Base-by-base conservation (phyloP, 2,329 filamentous ascomycete genomes). In the Verticillium tricorpus region DNA sequence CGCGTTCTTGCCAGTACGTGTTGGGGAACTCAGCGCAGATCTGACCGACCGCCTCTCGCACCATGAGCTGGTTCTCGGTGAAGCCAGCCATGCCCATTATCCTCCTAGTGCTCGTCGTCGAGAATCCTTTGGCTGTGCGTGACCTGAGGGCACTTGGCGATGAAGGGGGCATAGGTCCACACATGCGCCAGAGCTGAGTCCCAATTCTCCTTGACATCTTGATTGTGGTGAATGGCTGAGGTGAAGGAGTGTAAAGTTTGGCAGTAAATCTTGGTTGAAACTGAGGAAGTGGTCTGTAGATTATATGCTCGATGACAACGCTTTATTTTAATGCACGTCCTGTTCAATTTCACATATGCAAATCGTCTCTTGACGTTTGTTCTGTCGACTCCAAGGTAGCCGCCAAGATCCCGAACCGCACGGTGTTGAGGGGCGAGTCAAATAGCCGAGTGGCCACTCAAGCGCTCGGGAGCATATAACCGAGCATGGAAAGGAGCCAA, bases 41-140 rank as follows among this genome's bases (percentile, higher is more conserved):
- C 28, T 89, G 85, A 3, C 78, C 75, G 22, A 93, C 82, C 0
- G 89, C 87, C 63, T 92, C 88, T 39, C 89, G 83, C 4, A 94
- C 90, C 59, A 83, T 86, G 56, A 93, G 70, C 69, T 94, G 90
- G 57, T 87, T 88, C 55, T 91, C 86, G 0, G 86, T 88, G 75
- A 94, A 93, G 31, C 88, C 86, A 1, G 84, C 85, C 39, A 83
- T 86, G 66, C 91, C 88, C 90, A 93, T 93, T 60, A 93, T 77
- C 0, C 64, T 64, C 6, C 69, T 69, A 9, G 61, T 45, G 2
- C 66, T 17, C 4, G 78, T 77, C 5, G 71, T 71, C 5, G 77
- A 79, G 65, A 81, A 79, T 11, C 11, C 4, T 4, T 22, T 9
- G 2, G n/a, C 11, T 52, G 11, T 12, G 9, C 8, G 3, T 22